Base-by-base conservation (phyloP, 768 basidiomycete genomes). In the Agaricus blazei region DNA sequence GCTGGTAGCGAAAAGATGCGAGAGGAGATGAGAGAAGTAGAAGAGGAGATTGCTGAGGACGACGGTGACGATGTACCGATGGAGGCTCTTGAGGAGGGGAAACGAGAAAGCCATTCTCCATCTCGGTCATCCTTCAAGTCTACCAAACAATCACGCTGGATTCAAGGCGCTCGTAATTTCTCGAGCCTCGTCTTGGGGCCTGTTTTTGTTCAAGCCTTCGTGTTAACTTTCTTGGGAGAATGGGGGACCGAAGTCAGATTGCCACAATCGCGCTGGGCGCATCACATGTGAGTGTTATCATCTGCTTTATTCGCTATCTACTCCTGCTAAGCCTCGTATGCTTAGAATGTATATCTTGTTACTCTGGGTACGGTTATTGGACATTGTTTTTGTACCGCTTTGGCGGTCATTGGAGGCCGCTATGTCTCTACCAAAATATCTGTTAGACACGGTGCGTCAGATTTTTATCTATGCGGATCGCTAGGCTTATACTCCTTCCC, bases 211-310 rank as follows among this genome's bases (percentile, higher is more conserved):
- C 94, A 99, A 69, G 84, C 93, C 0, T 98, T 99, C 64, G 74
- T 96, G 31, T 76, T 99, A 57, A 98, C 96, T 0, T 98, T 98
- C 71, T 76, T 99, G n/a, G 97, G 95, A 9, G 97, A 99, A 72
- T 98, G 97, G 97, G 96, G 97, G 97, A 98, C 72, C 74, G 96
- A 51, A 96, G 93, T 65, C 96, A 99, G 73, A 93, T 98, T 63
- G 89, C 97, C 1, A 98, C 97, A 2, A 96, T 98, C 59, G 95
- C 93, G 4, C 75, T 98, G 51, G 96, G 90, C 2, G 95, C 95
- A 24, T 91, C 95, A 23, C 93, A 99, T 73, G 96, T 98, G 65
- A 38, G 73, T 72, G 38, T 47, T 11, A 15, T 24, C 50, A 15
- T 37, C 50, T 47, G 36, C 29, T 46, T 27, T 15, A n/a, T 23